phyloP scores from a whole-genome alignment of 305 asterid species.

The Fraxinus baroniana region DNA sequence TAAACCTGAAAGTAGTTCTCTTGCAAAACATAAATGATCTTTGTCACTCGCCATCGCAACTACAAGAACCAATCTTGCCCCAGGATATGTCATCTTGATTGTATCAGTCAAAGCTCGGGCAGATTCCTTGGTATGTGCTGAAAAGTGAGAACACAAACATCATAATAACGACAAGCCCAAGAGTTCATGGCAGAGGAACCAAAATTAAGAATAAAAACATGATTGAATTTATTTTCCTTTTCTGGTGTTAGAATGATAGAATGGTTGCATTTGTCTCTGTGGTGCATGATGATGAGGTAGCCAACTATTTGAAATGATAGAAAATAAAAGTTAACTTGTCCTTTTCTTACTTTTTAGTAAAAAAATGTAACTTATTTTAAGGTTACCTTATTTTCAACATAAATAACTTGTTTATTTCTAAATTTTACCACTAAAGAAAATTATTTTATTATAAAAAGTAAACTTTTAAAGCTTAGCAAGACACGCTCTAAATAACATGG shows the following conservation, averaged over 20 bases:
- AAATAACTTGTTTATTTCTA: neutral
- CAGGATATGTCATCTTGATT: slow-evolving; percentile 52
- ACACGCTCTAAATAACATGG: neutral
- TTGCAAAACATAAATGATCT: slow-evolving; percentile 81
- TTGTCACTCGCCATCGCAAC: slow-evolving; percentile 96
- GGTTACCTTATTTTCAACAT: neutral
- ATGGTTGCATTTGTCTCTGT: slow-evolving; percentile 8
- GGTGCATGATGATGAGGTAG: neutral
- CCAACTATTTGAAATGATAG: neutral
- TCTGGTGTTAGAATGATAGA: slow-evolving; percentile 4
- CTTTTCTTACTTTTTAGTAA: neutral
- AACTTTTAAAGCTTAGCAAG: neutral
- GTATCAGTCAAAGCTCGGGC: slow-evolving; percentile 68
- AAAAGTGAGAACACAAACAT: slow-evolving; percentile 27
- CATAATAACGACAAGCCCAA: slow-evolving; percentile 16
- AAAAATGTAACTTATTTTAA: neutral
- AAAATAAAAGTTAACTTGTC: neutral
- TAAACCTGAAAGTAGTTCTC: slow-evolving; percentile 70
- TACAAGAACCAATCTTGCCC: slow-evolving; percentile 58
- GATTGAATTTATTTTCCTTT: slow-evolving; percentile 5
- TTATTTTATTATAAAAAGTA: neutral
- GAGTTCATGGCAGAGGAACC: slow-evolving; percentile 4
- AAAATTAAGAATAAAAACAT: slow-evolving; percentile 19
- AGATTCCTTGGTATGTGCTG: slow-evolving; percentile 97
- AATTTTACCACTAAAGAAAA: neutral